Evolutionary conservation across 2,329 filamentous ascomycete genomes (phyloP).

Genomic region (Sporothrix schenckii): DNA sequence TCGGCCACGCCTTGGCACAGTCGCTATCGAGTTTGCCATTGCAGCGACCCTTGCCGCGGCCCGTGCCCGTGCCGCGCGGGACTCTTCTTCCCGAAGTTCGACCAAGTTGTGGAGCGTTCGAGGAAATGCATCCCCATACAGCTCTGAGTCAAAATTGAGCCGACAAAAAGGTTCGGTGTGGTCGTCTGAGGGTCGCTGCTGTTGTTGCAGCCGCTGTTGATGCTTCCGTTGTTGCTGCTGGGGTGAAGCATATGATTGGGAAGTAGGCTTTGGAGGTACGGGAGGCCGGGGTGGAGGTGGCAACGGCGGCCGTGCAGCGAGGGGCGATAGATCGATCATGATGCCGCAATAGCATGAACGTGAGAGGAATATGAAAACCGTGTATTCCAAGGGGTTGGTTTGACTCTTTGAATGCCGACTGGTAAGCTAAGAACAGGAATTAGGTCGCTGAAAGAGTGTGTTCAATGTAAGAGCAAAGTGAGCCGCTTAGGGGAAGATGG

Average conservation of each 20-base stretch:
- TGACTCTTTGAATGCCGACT: not conserved
- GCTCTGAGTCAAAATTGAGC: conserved; percentile 29
- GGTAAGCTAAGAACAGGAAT: not conserved
- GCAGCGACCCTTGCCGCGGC: not conserved
- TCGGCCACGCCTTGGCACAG: conserved; percentile 9
- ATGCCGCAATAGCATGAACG: not conserved
- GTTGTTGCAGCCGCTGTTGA: not conserved
- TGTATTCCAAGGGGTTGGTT: not conserved
- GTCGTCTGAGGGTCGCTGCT: not conserved
- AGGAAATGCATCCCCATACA: conserved; percentile 29
- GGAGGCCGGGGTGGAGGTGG: conserved; percentile 13
- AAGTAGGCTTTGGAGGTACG: conserved; percentile 10
- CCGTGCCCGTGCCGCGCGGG: conserved; percentile 26
- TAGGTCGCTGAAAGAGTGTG: not conserved
- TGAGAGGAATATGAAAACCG: not conserved
- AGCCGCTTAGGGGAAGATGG: not conserved
- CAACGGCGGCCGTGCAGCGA: conserved; percentile 22
- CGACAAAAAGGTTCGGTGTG: conserved; percentile 22
- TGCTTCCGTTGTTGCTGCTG: conserved; percentile 22
- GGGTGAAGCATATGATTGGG: conserved; percentile 8
- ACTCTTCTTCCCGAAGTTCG: conserved; percentile 32
- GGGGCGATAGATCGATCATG: conserved; percentile 33
- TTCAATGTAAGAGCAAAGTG: not conserved
- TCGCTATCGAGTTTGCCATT: not conserved
- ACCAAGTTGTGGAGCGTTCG: conserved; percentile 28